Conservation (phyloP, 495 filamentous ascomycete genomes). For the Neurospora sp. region DNA sequence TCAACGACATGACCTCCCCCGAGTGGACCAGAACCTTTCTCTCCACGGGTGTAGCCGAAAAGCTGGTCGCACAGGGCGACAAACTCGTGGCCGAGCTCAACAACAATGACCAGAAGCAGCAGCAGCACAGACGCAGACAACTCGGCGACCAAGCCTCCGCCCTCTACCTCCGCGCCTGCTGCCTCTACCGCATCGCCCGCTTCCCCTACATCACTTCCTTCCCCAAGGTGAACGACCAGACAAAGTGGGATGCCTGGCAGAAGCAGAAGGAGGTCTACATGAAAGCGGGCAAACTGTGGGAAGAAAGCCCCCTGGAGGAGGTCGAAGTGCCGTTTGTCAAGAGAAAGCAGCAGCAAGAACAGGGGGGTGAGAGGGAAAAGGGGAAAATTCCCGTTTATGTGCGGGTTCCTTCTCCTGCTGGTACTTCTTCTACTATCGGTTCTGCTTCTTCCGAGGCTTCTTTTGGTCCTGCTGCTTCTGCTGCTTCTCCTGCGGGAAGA, state of each 20-base stretch:
- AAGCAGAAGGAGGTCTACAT: slow-evolving; percentile 55
- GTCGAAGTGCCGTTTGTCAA: slow-evolving; percentile 29
- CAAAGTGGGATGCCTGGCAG: slow-evolving; percentile 55
- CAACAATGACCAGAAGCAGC: neutral
- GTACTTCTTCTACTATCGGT: neutral
- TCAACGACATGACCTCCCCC: slow-evolving; percentile 53
- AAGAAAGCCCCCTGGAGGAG: slow-evolving; percentile 42
- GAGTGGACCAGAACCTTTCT: slow-evolving; percentile 57
- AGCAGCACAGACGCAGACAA: neutral
- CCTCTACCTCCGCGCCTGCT: slow-evolving; percentile 60
- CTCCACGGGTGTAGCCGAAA: slow-evolving; percentile 35
- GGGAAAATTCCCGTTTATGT: slow-evolving; percentile 48
- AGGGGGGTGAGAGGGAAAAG: too few species aligned
- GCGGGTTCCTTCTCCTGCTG: slow-evolving; percentile 37
- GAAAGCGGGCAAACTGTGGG: slow-evolving; percentile 48
- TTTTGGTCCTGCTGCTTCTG: too few species aligned
- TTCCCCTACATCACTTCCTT: slow-evolving; percentile 57
- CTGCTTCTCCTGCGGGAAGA: too few species aligned
- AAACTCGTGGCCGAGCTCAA: slow-evolving; percentile 34
- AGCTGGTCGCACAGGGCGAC: slow-evolving; percentile 41
- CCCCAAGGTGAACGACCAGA: slow-evolving; percentile 25
- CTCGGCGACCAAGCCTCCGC: slow-evolving; percentile 39
- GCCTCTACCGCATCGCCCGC: slow-evolving; percentile 62
- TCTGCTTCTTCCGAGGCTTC: too few species aligned
- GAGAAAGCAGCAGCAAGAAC: neutral